Evolutionary conservation across 2,329 filamentous ascomycete species (phyloP).

Genomic region (Alternaria burnsii): DNA sequence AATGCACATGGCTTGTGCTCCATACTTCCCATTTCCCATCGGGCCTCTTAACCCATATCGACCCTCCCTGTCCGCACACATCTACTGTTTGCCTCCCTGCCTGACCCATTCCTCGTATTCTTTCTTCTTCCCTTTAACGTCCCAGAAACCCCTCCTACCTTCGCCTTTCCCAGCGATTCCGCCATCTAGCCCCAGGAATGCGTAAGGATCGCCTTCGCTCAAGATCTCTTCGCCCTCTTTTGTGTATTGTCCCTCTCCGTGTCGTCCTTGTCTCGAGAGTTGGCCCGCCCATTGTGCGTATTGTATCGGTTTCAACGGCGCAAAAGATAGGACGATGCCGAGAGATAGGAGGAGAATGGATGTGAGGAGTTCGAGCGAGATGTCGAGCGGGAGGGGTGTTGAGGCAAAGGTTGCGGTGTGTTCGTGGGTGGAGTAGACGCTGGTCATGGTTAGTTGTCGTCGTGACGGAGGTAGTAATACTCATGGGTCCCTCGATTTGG

Average conservation of each 20-base stretch:
- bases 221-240: slow-evolving; percentile 74
- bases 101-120: slow-evolving; percentile 83
- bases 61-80: background rate
- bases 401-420: slow-evolving; percentile 74
- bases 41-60: background rate
- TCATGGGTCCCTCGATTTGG: background rate
- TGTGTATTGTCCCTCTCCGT: slow-evolving; percentile 62
- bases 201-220: slow-evolving; percentile 78
- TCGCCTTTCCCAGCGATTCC: slow-evolving; percentile 70
- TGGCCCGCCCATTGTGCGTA: slow-evolving; percentile 84
- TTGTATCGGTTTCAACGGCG: slow-evolving; percentile 82
- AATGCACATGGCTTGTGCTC: background rate
- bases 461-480: background rate
- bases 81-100: slow-evolving; percentile 27
- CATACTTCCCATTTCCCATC: background rate
- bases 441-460: slow-evolving; percentile 53
- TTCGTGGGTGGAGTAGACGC: slow-evolving; percentile 96
- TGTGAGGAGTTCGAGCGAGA: slow-evolving; percentile 83
- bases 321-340: slow-evolving; percentile 81
- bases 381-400: slow-evolving; percentile 77
- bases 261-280: slow-evolving; percentile 78
- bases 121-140: slow-evolving; percentile 82
- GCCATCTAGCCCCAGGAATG: slow-evolving; percentile 59
- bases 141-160: slow-evolving; percentile 82
- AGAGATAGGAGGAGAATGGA: slow-evolving; percentile 82